These are phyloP conservation scores for Backusella australiensis DNA, from an alignment of 192 early-diverging fungal species.

Conservation along the genomic window DNA sequence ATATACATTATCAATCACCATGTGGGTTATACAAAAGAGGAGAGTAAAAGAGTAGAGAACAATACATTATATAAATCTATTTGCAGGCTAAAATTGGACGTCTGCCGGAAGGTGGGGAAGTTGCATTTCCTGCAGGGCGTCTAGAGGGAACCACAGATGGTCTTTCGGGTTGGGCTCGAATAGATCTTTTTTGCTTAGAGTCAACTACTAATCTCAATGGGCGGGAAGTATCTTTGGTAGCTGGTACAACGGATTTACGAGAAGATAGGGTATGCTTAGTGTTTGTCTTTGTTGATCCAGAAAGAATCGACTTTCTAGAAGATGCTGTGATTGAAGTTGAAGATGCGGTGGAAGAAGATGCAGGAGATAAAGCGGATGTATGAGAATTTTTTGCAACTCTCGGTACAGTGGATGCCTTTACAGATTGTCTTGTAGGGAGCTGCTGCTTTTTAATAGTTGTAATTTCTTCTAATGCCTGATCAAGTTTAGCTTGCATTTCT, in stretches of 20 bases:
- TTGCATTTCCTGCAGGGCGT: background rate
- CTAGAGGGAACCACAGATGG: conserved; percentile 14
- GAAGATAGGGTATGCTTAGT: background rate
- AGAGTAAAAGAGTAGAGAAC: background rate
- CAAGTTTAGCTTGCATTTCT: conserved; percentile 12
- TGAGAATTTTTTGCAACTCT: background rate
- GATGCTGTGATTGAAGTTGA: background rate
- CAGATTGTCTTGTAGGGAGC: background rate
- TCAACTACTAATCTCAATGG: background rate
- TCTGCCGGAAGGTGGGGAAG: background rate
- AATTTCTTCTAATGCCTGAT: conserved; percentile 15
- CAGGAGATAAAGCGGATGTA: background rate
- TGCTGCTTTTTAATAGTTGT: conserved; percentile 6
- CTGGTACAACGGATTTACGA: background rate
- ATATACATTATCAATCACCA: background rate
- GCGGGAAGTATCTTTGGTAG: background rate
- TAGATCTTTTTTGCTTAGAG: background rate
- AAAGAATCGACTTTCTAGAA: background rate
- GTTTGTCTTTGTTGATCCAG: background rate
- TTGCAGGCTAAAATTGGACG: conserved; percentile 2
- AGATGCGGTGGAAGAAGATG: background rate
- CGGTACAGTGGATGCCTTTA: conserved; percentile 5
- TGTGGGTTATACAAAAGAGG: conserved; percentile 17
- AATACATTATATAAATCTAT: conserved; percentile 1
- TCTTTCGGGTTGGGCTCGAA: conserved; percentile 1